Evolutionary conservation across 2,329 filamentous ascomycete species (phyloP).

Genomic region (Hypoxylon rubiginosum): DNA sequence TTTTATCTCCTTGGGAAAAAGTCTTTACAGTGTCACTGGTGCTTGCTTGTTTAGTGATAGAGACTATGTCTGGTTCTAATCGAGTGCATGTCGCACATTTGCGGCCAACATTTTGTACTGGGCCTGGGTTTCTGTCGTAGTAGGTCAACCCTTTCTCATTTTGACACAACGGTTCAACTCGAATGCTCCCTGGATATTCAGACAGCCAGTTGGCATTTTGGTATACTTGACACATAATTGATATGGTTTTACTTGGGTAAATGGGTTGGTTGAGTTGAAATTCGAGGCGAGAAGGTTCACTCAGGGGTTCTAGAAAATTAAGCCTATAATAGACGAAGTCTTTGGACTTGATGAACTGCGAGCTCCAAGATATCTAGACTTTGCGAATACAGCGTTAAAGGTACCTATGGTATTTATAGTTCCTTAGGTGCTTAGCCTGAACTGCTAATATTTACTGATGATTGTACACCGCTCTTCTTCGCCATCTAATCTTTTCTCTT

Average conservation of each 20-base stretch:
- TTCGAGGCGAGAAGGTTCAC: background rate
- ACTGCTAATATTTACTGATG: no score
- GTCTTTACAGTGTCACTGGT: background rate
- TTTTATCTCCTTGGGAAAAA: background rate
- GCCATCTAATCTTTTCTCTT: no score
- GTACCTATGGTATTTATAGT: no score
- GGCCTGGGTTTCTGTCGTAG: background rate
- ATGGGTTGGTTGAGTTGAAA: background rate
- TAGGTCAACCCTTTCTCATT: constrained; percentile 9
- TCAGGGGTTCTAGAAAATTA: background rate
- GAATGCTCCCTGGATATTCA: constrained; percentile 16
- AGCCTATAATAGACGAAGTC: no score
- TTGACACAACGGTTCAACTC: background rate
- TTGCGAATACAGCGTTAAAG: no score
- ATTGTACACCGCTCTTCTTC: no score
- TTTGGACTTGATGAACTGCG: no score
- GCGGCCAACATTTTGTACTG: background rate
- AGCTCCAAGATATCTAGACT: no score
- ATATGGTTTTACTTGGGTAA: background rate
- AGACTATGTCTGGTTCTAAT: background rate
- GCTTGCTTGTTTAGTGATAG: background rate
- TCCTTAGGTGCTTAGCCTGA: no score
- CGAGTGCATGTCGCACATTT: constrained; percentile 20
- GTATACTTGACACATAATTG: constrained; percentile 33
- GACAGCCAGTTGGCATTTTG: constrained; percentile 11